Base-by-base conservation (phyloP, 2,329 filamentous ascomycete species). In the Aureobasidium musti region DNA sequence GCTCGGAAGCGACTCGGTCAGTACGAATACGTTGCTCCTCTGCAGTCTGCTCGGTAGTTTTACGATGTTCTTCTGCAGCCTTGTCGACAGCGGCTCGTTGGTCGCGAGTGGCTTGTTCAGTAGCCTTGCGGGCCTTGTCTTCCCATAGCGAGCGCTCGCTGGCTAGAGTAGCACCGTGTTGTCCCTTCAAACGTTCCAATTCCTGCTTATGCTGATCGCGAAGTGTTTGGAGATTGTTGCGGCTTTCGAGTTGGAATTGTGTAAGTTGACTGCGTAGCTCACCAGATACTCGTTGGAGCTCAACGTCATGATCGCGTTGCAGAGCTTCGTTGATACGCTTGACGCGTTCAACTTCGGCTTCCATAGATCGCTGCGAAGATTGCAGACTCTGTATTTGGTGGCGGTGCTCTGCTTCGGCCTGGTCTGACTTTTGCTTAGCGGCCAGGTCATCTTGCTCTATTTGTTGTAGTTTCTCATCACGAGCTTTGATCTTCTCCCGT, bases 401-500 rank as follows among this genome's bases (percentile, higher is more conserved):
- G 30, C 85, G 84, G 75, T 91, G 89, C 68, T 92, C 89, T 7
- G 87, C 86, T 72, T 90, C 87, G 73, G 92, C 90, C 72, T 92
- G 89, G 21, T 89, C 87, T 21, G 91, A 75, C 69, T 82, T 84
- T 63, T 86, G 82, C 67, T 84, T 82, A 10, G 86, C 72, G 23
- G 79, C 80, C 52, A 88, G 76, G 30, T 85, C 75, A 41, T 87
- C 83, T 11, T 82, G 80, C 72, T 88, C 85, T 35, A 86, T 75
- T 50, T 84, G 83, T 67, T 87, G 82, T 35, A 89, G 79, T 1
- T 80, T 80, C 69, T 86, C 81, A 26, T 87, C 87, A 69, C 89
- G 91, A 68, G 94, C 89, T 68, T 90, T 88, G 0, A 96, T 77
- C 74, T 97, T 89, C 5, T 83, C 83, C 59, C 91, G 87, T 37